Base-by-base conservation (phyloP, 2,329 filamentous ascomycete species). In the Pestalotiopsis fici region DNA sequence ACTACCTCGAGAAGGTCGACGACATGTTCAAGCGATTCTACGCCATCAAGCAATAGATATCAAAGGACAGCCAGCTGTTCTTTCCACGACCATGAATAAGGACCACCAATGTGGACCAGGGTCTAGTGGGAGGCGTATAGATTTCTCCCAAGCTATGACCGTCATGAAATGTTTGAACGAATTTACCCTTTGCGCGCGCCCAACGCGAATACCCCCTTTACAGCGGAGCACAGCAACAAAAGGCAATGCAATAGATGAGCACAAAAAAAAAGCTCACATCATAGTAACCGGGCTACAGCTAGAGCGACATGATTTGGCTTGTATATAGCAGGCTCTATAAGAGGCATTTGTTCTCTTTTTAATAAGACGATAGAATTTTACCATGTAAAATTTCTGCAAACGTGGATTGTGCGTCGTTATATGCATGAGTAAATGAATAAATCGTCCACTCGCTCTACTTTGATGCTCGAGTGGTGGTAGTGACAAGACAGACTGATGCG, bases 1-100 rank as follows among this genome's bases (percentile, higher is more conserved):
- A 95, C 85, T 96, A 95, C 83, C 86, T 96, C 68, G 89, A 88
- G 77, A 90, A 91, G 79, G 87, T 96, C 60, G 93, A 96, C 76
- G 92, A 93, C 74, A 94, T 94, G 92, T 96, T 93, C 90, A 90
- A 92, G 84, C 89, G 93, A 75, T 87, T 88, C 78, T 96, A 96
- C 82, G 82, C 86, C 66, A 78, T 95, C 83, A 93, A 95, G 87
- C 90, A 87, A 79, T 95, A 50, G 88, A 71, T 62, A 37, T 23
- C 31, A 35, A 39, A 28, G 25, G 27, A 31, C 25, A 60, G 57
- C 27, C 27, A 37, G 55, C 13, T 57, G 9, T 31, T 57, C 55
- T 27, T 57, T 60, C 31, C 57, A 37, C 21, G 57, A 60, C n/a
- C 57, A 60, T 60, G 31, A 31, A 60, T 18, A 27, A 60, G 57